A percentile compares a stretch with the other conserved stretches of the same genome.
Conservation (phyloP, 768 basidiomycete species). For the Pulveroboletus frians region DNA sequence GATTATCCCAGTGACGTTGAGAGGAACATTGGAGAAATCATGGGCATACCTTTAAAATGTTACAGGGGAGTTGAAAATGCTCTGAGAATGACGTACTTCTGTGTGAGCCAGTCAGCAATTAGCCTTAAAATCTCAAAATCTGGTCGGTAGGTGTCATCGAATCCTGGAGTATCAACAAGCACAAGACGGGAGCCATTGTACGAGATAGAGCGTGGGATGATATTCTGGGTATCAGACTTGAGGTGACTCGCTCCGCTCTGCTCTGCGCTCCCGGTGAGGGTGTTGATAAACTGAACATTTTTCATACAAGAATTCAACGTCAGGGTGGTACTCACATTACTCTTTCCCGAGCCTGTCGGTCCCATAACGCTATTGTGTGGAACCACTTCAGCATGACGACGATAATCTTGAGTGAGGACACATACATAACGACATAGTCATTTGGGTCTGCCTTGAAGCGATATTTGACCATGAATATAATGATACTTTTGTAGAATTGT, state of each 20-base stretch:
- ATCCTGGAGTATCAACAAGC: slow-evolving; percentile 20
- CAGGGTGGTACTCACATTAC: slow-evolving; percentile 10
- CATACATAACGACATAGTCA: slow-evolving; percentile 16
- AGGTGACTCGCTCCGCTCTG: neutral
- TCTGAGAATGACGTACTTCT: slow-evolving; percentile 7
- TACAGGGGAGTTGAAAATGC: neutral
- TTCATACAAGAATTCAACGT: neutral
- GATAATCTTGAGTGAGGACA: neutral
- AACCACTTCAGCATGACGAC: neutral
- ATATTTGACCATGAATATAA: neutral
- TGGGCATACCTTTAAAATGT: slow-evolving; percentile 9
- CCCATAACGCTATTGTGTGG: slow-evolving; percentile 17
- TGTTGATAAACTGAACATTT: slow-evolving; percentile 11
- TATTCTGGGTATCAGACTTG: slow-evolving; percentile 6
- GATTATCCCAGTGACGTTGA: slow-evolving; percentile 28
- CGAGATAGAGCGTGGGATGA: slow-evolving; percentile 1
- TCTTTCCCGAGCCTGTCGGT: slow-evolving; percentile 23
- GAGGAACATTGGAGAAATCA: no score
- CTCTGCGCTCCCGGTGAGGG: slow-evolving; percentile 3
- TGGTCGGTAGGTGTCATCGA: slow-evolving; percentile 16
- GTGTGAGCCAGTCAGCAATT: slow-evolving; percentile 16
- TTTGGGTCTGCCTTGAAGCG: slow-evolving; percentile 6
- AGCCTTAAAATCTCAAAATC: slow-evolving; percentile 8
- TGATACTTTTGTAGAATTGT: neutral
- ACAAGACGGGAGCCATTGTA: neutral